Evolutionary conservation across 805 yeast genomes (phyloP).

Genomic region (Wickerhamomyces queroliae): DNA sequence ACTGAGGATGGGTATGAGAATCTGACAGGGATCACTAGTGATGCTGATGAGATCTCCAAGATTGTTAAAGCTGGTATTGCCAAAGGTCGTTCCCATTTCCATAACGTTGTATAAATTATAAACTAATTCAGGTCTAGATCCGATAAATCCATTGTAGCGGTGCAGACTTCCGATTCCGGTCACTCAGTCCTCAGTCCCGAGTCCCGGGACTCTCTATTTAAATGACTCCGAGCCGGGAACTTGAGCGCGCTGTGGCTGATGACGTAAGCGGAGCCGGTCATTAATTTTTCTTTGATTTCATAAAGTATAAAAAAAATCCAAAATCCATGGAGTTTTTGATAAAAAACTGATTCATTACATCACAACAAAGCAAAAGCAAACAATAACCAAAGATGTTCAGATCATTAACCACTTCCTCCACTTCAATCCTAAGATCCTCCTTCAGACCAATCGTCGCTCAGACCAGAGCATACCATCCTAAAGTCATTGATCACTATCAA

Average conservation of each 20-base stretch:
- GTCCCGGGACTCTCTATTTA: no score
- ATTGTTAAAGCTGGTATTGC: slow-evolving; percentile 69
- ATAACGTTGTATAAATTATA: slow-evolving; percentile 24
- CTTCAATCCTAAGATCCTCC: slow-evolving; percentile 9
- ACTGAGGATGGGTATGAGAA: slow-evolving; percentile 76
- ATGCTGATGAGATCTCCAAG: slow-evolving; percentile 73
- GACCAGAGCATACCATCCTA: slow-evolving; percentile 68
- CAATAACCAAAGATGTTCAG: slow-evolving; percentile 14
- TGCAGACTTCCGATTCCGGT: no score
- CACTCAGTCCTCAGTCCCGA: no score
- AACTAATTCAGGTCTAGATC: no score
- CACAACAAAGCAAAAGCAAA: neutral
- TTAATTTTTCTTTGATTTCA: no score
- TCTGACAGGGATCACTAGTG: slow-evolving; percentile 77
- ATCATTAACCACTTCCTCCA: no score
- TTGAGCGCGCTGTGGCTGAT: no score
- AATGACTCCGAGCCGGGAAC: no score
- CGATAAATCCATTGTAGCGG: no score
- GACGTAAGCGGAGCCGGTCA: no score
- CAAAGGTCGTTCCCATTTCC: slow-evolving; percentile 61
- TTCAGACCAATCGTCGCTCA: slow-evolving; percentile 19
- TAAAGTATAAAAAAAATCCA: no score
- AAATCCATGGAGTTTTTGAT: no score
- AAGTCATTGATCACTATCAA: slow-evolving; percentile 92
- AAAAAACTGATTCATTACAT: neutral